These are phyloP conservation scores for Mortierella sp. DNA, from an alignment of 371 early-diverging fungal species.

Conservation along the genomic window DNA sequence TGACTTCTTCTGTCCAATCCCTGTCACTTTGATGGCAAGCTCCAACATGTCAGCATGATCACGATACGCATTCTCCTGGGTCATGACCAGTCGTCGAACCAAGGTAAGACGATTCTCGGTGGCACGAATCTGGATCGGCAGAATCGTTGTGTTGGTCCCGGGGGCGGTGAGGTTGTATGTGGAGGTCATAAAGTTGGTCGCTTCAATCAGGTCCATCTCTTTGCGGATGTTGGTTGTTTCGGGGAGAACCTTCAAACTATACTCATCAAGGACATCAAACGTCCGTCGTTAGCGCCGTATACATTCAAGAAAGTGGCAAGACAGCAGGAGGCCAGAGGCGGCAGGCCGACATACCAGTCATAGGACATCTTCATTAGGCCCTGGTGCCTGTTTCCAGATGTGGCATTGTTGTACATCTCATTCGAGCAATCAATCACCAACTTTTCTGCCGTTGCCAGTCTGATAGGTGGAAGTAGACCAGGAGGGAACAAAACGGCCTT, in stretches of 20 bases:
- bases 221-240: slow-evolving; percentile 66
- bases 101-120: slow-evolving; percentile 71
- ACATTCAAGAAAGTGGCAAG: too few relatives aligned
- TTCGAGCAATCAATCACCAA: slow-evolving; percentile 76
- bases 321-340: background rate
- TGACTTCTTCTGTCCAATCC: slow-evolving; percentile 50
- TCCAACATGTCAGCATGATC: slow-evolving; percentile 65
- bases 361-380: slow-evolving; percentile 79
- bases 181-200: slow-evolving; percentile 71
- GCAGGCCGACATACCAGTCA: slow-evolving; percentile 68
- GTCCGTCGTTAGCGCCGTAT: too few relatives aligned
- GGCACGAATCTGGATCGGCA: slow-evolving; percentile 82
- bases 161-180: slow-evolving; percentile 65
- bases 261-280: too few relatives aligned
- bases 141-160: slow-evolving; percentile 64
- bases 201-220: slow-evolving; percentile 79
- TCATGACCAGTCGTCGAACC: slow-evolving; percentile 66
- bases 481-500: slow-evolving; percentile 69
- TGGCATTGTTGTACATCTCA: slow-evolving; percentile 84
- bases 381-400: slow-evolving; percentile 70
- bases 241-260: slow-evolving; percentile 73
- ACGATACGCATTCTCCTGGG: slow-evolving; percentile 62
- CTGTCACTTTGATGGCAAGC: slow-evolving; percentile 69
- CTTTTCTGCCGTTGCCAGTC: slow-evolving; percentile 65
- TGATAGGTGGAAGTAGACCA: slow-evolving; percentile 59